Conservation (phyloP, 805 yeast genomes). For the Candida ortonii region DNA sequence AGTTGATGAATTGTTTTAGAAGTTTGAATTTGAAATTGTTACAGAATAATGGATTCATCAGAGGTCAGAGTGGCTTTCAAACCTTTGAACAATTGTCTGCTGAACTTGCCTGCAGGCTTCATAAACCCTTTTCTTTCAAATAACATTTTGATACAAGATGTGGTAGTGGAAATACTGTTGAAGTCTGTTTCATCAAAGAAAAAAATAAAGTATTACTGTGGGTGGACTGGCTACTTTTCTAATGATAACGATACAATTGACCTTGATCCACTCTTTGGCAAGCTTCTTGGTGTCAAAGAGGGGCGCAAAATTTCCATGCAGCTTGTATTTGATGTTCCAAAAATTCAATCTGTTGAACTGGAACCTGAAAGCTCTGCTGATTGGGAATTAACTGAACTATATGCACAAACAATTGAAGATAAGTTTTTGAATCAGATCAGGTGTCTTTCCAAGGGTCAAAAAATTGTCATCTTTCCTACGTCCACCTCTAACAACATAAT, state of each 20-base stretch:
- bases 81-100: constrained; percentile 32
- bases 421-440: constrained; percentile 76
- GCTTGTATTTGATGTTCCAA: constrained; percentile 48
- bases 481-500: constrained; percentile 59
- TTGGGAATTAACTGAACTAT: constrained; percentile 87
- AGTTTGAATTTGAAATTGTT: too few relatives aligned
- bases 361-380: constrained; percentile 78
- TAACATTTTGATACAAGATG: constrained; percentile 38
- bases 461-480: constrained; percentile 67
- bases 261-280: constrained; percentile 67
- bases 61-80: constrained; percentile 23
- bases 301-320: constrained; percentile 39
- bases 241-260: constrained; percentile 38
- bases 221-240: constrained; percentile 33
- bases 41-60: constrained; percentile 19
- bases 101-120: constrained; percentile 36
- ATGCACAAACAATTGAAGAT: constrained; percentile 74
- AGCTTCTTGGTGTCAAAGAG: constrained; percentile 44
- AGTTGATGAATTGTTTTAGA: too few relatives aligned
- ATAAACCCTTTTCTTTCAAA: constrained; percentile 38
- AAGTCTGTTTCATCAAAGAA: constrained; percentile 12
- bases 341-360: constrained; percentile 60
- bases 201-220: constrained; percentile 21
- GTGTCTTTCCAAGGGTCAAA: constrained; percentile 59
- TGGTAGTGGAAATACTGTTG: constrained; percentile 33